Conservation (phyloP, 1,284 basidiomycete species). For the Pseudozyma thailandica region DNA sequence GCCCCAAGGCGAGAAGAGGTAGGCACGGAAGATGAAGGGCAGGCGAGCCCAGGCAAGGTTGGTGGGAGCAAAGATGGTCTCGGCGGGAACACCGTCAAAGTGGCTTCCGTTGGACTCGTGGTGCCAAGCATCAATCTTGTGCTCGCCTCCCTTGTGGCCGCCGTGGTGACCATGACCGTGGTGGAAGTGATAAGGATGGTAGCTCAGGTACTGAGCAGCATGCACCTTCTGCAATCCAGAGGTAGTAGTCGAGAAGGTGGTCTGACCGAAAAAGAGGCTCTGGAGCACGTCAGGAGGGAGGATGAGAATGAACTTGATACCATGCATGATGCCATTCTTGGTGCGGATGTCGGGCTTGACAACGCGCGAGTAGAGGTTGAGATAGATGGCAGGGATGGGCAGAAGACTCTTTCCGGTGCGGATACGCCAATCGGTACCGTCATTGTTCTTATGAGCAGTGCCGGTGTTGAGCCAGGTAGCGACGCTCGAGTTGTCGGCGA, state of each 20-base stretch:
- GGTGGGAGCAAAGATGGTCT: constrained; percentile 76
- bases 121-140: constrained; percentile 30
- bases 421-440: constrained; percentile 73
- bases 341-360: constrained; percentile 69
- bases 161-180: constrained; percentile 69
- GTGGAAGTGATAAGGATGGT: constrained; percentile 72
- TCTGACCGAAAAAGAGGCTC: constrained; percentile 73
- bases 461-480: constrained; percentile 72
- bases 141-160: constrained; percentile 57
- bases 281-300: constrained; percentile 76
- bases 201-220: constrained; percentile 32
- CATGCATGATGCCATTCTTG: constrained; percentile 77
- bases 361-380: constrained; percentile 75
- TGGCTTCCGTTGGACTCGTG: constrained; percentile 15
- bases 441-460: constrained; percentile 57
- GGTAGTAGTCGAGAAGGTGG: constrained; percentile 73
- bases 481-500: constrained; percentile 75
- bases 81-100: constrained; percentile 71
- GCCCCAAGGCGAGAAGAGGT: constrained; percentile 78
- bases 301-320: constrained; percentile 74
- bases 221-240: constrained; percentile 51
- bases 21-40: constrained; percentile 73
- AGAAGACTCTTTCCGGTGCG: constrained; percentile 71
- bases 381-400: constrained; percentile 68
- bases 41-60: constrained; percentile 75